Evolutionary conservation across 306 rosid genomes (phyloP).

Genomic region (Trifolium fragiferum): DNA sequence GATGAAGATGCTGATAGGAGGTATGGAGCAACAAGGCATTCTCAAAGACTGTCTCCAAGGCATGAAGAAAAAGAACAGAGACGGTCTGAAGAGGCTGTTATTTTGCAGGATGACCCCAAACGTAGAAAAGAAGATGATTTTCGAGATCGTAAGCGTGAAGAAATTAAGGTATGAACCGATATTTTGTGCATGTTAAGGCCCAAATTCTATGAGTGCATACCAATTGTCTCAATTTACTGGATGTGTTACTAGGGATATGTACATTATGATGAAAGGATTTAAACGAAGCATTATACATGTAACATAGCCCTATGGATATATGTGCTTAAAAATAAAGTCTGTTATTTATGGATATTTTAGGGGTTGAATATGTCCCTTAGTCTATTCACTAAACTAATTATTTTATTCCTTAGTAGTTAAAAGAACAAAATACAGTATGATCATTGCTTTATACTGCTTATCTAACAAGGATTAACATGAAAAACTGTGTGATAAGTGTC

Average conservation of each 20-base stretch:
- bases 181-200: neutral
- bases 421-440: conserved; percentile 5
- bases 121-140: conserved; percentile 96
- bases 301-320: neutral
- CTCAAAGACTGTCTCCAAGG: conserved; percentile 94
- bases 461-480: conserved; percentile 2
- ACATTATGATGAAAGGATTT: neutral
- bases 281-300: neutral
- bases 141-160: conserved; percentile 94
- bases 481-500: neutral
- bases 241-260: conserved; percentile 21
- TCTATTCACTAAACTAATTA: neutral
- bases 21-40: conserved; percentile 82
- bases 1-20: conserved; percentile 95
- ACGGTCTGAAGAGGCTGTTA: conserved; percentile 83
- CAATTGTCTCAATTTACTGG: conserved; percentile 14
- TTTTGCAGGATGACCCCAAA: conserved; percentile 82
- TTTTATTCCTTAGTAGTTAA: conserved; percentile 1
- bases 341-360: neutral
- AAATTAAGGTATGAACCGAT: conserved; percentile 69
- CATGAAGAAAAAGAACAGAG: conserved; percentile 95
- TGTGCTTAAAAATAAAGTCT: neutral
- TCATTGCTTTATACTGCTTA: neutral
- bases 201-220: conserved; percentile 1
- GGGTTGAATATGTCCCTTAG: neutral